phyloP scores from a whole-genome alignment of 768 basidiomycete species.

The Leccinum subgranulosum region DNA sequence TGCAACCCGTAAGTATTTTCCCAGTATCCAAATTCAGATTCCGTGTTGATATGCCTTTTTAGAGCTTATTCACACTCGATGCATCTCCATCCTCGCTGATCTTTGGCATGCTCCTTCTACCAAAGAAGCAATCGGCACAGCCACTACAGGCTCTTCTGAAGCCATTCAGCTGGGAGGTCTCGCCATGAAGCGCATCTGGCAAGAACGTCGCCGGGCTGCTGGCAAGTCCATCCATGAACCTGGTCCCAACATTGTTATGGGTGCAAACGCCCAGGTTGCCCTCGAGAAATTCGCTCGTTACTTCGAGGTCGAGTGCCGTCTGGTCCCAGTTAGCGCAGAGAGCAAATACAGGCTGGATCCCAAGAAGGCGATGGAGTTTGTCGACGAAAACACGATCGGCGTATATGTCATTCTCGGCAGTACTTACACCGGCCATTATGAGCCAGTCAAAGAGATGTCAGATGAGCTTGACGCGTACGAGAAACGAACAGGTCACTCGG shows the following conservation, averaged over 20 bases:
- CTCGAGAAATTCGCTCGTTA: conserved; percentile 69
- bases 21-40: not conserved
- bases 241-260: conserved; percentile 63
- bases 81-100: conserved; percentile 57
- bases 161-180: conserved; percentile 72
- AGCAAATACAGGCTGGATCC: conserved; percentile 78
- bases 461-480: conserved; percentile 64
- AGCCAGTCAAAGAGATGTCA: conserved; percentile 84
- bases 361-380: conserved; percentile 56
- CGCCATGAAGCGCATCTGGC: conserved; percentile 71
- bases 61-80: conserved; percentile 45
- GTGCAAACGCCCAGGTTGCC: conserved; percentile 68
- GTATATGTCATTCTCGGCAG: conserved; percentile 60
- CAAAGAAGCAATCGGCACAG: conserved; percentile 59
- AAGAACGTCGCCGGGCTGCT: conserved; percentile 58
- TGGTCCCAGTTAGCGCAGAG: conserved; percentile 63
- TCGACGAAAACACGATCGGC: conserved; percentile 74
- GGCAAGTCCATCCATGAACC: conserved; percentile 67
- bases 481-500: conserved; percentile 38
- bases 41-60: not conserved
- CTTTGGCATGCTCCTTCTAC: conserved; percentile 63
- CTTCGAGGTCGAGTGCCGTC: conserved; percentile 62
- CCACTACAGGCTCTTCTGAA: conserved; percentile 69
- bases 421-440: conserved; percentile 60
- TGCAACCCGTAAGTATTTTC: conserved; percentile 39